Conservation (phyloP, 176 grass and related monocot genomes). For the Triticum timopheevii region DNA sequence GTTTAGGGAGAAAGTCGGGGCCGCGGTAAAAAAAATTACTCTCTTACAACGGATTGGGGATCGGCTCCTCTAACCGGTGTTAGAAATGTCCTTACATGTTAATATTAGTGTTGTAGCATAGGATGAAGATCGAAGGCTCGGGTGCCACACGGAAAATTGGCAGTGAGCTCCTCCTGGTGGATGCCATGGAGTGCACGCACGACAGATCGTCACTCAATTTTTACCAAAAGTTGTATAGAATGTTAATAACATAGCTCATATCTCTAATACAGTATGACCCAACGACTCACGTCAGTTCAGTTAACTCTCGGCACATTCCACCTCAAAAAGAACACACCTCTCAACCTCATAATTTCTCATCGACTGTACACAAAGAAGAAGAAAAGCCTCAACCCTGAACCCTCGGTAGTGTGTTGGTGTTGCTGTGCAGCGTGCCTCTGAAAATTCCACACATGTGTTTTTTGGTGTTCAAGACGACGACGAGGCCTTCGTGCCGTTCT, state of each 20-base stretch:
- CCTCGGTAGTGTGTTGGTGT: not conserved
- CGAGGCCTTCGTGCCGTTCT: not conserved
- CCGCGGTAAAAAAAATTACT: no score
- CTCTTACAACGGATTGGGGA: no score
- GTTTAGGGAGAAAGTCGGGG: no score
- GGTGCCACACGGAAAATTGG: no score
- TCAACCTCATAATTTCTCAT: constrained; percentile 8
- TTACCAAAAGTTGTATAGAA: not conserved
- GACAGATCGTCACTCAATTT: not conserved
- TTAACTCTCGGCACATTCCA: not conserved
- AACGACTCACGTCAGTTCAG: constrained; percentile 16
- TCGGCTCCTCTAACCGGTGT: no score
- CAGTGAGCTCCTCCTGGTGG: no score
- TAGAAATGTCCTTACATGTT: no score
- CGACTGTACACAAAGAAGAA: constrained; percentile 30
- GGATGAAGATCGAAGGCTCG: no score
- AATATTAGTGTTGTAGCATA: no score
- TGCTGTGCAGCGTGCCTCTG: not conserved
- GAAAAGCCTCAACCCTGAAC: constrained; percentile 31
- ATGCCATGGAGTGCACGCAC: no score
- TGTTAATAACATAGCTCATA: not conserved
- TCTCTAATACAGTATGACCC: not conserved
- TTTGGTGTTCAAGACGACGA: not conserved
- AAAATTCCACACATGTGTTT: not conserved
- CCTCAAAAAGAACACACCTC: constrained; percentile 11